Conservation (phyloP, 495 filamentous ascomycete genomes). For the Hypoxylon lenormandii region DNA sequence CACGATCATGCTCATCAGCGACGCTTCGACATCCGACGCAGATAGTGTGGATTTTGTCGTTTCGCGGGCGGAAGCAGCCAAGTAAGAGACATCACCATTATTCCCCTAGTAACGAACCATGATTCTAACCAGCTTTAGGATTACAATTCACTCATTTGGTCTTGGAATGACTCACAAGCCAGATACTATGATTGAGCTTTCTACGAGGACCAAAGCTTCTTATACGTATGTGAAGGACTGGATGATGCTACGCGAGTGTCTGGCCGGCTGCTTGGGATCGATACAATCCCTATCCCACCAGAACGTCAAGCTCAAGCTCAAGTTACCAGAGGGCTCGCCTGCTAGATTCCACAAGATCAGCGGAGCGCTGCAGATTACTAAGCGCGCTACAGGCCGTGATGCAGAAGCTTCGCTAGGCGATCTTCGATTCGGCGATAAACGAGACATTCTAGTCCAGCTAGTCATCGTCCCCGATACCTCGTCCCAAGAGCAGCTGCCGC, state of each 20-base stretch:
- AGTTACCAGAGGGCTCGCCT: slow-evolving; percentile 93
- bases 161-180: slow-evolving; percentile 97
- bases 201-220: slow-evolving; percentile 92
- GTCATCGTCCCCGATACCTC: slow-evolving; percentile 90
- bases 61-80: slow-evolving; percentile 96
- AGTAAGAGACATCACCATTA: slow-evolving; percentile 70
- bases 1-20: slow-evolving; percentile 96
- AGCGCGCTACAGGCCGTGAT: slow-evolving; percentile 95
- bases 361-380: slow-evolving; percentile 94
- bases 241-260: slow-evolving; percentile 99
- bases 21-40: slow-evolving; percentile 95
- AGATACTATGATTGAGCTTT: slow-evolving; percentile 97
- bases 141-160: slow-evolving; percentile 96
- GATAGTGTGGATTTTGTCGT: slow-evolving; percentile 99
- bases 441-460: slow-evolving; percentile 94
- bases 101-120: background rate
- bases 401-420: slow-evolving; percentile 94
- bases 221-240: slow-evolving; percentile 99
- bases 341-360: slow-evolving; percentile 99
- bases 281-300: slow-evolving; percentile 97
- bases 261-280: slow-evolving; percentile 93
- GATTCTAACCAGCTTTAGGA: slow-evolving; percentile 63
- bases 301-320: slow-evolving; percentile 96
- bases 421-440: slow-evolving; percentile 95
- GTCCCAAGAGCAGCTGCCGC: slow-evolving; percentile 85